Percentiles rank a stretch among this genome's conserved stretches.
phyloP scores from a whole-genome alignment of 495 filamentous ascomycete species.

The Aspergillus egyptiacus region DNA sequence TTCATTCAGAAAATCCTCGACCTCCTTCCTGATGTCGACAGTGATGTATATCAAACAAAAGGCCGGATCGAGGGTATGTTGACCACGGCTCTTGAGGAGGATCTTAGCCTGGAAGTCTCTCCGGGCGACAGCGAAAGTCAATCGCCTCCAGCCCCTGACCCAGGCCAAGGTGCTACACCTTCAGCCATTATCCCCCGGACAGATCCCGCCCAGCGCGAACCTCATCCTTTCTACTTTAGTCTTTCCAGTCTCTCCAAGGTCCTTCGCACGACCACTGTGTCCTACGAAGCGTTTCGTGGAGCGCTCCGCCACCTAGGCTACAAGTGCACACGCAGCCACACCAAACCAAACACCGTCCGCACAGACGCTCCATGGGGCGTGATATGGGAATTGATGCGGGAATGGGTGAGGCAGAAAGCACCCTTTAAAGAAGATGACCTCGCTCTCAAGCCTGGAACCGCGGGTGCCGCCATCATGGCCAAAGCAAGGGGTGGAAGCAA shows the following conservation, averaged over 20 bases:
- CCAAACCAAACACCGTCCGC: constrained; percentile 79
- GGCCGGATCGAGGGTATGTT: constrained; percentile 87
- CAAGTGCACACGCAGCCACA: constrained; percentile 72
- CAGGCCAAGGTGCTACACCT: constrained; percentile 14
- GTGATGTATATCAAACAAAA: constrained; percentile 67
- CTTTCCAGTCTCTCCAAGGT: constrained; percentile 63
- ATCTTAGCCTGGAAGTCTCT: constrained; percentile 27
- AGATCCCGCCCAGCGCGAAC: constrained; percentile 55
- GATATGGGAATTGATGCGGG: constrained; percentile 89
- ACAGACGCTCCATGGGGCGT: constrained; percentile 85
- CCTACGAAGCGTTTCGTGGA: constrained; percentile 66
- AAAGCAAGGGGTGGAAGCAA: constrained; percentile 31
- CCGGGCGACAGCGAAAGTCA: background rate
- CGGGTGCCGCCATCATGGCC: constrained; percentile 62
- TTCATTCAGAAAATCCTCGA: constrained; percentile 75
- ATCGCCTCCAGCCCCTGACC: background rate
- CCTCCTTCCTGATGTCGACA: constrained; percentile 54
- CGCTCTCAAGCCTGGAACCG: constrained; percentile 59
- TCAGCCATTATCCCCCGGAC: constrained; percentile 33
- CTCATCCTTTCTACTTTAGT: constrained; percentile 82
- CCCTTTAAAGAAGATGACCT: constrained; percentile 66
- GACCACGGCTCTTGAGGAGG: constrained; percentile 76
- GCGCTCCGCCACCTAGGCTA: constrained; percentile 78
- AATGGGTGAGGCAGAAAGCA: constrained; percentile 74
- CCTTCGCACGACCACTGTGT: constrained; percentile 69